Percentiles rank a stretch among this genome's conserved stretches.
These are phyloP conservation scores for Crotalaria pallida DNA, from an alignment of 306 rosid species.

Conservation along the genomic window DNA sequence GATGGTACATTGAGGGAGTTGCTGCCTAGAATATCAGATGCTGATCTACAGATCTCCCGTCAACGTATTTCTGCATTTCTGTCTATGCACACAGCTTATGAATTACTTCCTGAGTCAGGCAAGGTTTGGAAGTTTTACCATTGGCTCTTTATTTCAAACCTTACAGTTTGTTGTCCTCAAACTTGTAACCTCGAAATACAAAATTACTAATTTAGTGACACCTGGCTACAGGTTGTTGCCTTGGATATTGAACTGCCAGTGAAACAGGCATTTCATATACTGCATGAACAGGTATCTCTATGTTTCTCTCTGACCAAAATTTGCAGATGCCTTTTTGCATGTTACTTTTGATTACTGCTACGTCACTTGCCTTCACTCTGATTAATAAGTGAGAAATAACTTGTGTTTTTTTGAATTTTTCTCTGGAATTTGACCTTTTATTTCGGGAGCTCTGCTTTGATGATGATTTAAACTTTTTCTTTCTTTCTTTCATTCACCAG, in stretches of 20 bases:
- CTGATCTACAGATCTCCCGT: conserved; percentile 69
- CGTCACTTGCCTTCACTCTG: neutral
- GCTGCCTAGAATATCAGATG: conserved; percentile 64
- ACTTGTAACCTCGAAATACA: conserved; percentile 1
- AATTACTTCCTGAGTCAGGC: conserved; percentile 96
- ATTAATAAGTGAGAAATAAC: neutral
- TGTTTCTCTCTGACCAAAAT: neutral
- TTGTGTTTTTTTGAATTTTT: neutral
- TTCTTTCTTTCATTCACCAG: neutral
- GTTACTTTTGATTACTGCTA: neutral
- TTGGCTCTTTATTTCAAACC: conserved; percentile 17
- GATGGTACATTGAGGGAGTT: conserved; percentile 54
- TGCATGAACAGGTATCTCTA: conserved; percentile 75
- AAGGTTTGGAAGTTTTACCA: conserved; percentile 69
- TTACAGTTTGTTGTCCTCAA: conserved; percentile 12
- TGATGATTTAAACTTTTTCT: conserved; percentile 1
- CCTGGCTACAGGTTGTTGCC: conserved; percentile 64
- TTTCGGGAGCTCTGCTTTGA: neutral
- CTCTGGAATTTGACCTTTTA: neutral
- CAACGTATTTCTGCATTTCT: conserved; percentile 67
- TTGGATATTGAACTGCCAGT: conserved; percentile 88
- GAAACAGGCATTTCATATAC: conserved; percentile 87
- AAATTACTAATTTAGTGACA: conserved; percentile 4
- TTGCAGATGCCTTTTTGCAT: neutral
- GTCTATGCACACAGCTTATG: conserved; percentile 70